Evolutionary conservation across 352 stramenopile genomes (phyloP).

Genomic region (Pythium brassicae): DNA sequence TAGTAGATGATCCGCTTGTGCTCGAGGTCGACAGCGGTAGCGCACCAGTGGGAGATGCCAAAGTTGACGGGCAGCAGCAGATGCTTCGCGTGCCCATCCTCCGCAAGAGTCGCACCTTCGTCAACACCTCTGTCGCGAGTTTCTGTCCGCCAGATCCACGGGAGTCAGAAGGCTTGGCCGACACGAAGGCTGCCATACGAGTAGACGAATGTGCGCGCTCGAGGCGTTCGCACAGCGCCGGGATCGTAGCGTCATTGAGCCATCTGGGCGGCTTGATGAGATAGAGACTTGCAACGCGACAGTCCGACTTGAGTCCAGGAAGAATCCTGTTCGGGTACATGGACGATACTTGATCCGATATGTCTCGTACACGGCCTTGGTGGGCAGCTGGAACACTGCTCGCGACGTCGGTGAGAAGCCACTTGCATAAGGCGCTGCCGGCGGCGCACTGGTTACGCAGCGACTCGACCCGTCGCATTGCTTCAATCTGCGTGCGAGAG

Average conservation of each 20-base stretch:
- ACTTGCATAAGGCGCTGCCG: not conserved
- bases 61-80: not conserved
- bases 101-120: no score
- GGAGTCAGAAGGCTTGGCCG: no score
- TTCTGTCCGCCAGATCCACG: not conserved
- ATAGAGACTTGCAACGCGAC: not conserved
- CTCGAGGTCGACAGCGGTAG: no score
- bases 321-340: conserved; percentile 1
- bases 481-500: not conserved
- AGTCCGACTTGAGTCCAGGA: not conserved
- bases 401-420: not conserved
- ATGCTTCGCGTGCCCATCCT: no score
- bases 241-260: not conserved
- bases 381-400: no score
- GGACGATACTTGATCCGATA: not conserved
- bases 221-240: not conserved
- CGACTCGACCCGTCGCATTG: not conserved
- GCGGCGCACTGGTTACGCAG: not conserved
- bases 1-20: not conserved
- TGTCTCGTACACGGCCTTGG: no score
- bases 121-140: not conserved
- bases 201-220: not conserved
- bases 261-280: not conserved
- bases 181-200: no score
- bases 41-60: not conserved